Evolutionary conservation across 371 early-diverging fungal species (phyloP), one percentile per base, ranked within the genome.

Genomic region (Phascolomyces articulosus): DNA sequence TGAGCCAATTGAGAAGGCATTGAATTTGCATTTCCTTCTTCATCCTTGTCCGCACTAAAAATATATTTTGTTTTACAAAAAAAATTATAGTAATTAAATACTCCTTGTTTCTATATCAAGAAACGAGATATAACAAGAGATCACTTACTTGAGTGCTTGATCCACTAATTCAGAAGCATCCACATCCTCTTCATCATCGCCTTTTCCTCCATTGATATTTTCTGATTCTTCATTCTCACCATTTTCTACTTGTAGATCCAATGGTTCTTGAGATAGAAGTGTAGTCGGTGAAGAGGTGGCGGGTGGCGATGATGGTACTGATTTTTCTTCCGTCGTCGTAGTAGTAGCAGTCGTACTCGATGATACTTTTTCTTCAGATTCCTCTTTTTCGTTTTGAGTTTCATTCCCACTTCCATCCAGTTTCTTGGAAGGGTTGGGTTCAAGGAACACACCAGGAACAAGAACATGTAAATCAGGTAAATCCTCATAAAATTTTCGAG

Each of bases 401-500:
- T n/a, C 40, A 2, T 73, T 67, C 0, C 58, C 53, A 1, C 61
- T 55, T 1, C 27, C 62, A 2, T 48, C 57, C 2, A 68, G 65
- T 2, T 80, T 79, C 28, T 80, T 62, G 27, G 62, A 16, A 10
- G 62, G 55, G 28, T 62, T 72, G 73, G 23, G 75, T 66, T 48
- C 88, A 23, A 96, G 77, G 41, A 96, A 85, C 0, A 93, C 83
- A 44, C 84, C 87, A 13, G 96, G 96, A 4, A 96, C 93, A 26
- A 90, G 72, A 1, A 86, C 79, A 53, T 84, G 78, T 31, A 96
- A 80, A 71, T 95, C 92, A 20, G 92, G 72, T 4, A 95, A 63
- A 55, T 90, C 85, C 62, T 94, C 93, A 68, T 95, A 96, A 73
- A 96, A 96, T 28, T 82, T 79, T 21, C 89, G 84, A 11, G 90